These are phyloP conservation scores for Patellaria atrata DNA, from an alignment of 495 filamentous ascomycete genomes.

Conservation along the genomic window DNA sequence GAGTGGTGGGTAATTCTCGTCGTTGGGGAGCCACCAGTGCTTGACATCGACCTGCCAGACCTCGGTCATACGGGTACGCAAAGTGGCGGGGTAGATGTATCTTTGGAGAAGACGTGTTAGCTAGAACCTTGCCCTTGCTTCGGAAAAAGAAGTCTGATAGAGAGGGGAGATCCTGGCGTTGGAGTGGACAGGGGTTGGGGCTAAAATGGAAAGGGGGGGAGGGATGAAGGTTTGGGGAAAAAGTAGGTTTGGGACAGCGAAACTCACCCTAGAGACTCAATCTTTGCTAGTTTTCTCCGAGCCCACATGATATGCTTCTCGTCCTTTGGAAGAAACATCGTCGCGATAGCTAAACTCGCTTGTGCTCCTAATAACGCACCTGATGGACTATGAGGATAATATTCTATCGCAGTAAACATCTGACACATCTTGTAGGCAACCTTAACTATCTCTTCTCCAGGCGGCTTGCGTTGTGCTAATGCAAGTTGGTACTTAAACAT, in stretches of 20 bases:
- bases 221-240: not conserved
- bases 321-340: slow-evolving; percentile 64
- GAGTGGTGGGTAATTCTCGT: slow-evolving; percentile 56
- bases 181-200: not conserved
- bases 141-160: too few relatives aligned
- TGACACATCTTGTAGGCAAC: slow-evolving; percentile 59
- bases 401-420: slow-evolving; percentile 61
- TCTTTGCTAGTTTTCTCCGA: slow-evolving; percentile 57
- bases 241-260: not conserved
- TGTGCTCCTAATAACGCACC: slow-evolving; percentile 61
- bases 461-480: slow-evolving; percentile 35
- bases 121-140: slow-evolving; percentile 11
- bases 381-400: slow-evolving; percentile 53
- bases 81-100: slow-evolving; percentile 62
- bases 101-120: slow-evolving; percentile 30
- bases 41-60: slow-evolving; percentile 54
- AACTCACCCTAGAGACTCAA: slow-evolving; percentile 75
- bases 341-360: slow-evolving; percentile 59
- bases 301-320: slow-evolving; percentile 65
- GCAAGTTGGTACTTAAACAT: slow-evolving; percentile 68
- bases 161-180: too few relatives aligned
- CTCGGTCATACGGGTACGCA: slow-evolving; percentile 58
- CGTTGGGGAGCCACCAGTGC: slow-evolving; percentile 78
- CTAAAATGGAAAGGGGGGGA: not conserved
- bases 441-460: slow-evolving; percentile 37